A percentile compares a stretch with the other conserved stretches of the same genome.
phyloP scores from a whole-genome alignment of 495 filamentous ascomycete species.

The Daldinia loculata region DNA sequence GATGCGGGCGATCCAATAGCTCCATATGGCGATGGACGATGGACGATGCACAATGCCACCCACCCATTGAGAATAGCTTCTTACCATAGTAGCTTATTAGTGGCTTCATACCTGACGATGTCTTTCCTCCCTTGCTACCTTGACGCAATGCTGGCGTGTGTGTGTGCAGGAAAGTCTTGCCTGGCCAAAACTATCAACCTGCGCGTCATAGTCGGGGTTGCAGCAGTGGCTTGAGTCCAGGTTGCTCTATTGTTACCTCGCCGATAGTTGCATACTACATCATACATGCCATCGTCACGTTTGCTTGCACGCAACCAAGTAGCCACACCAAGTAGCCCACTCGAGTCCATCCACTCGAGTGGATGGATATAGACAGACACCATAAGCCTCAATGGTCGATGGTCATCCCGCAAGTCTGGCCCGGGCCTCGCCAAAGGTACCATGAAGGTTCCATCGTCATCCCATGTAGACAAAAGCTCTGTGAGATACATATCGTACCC shows the following conservation, averaged over 20 bases:
- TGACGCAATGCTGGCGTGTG: conserved; percentile 10
- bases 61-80: conserved; percentile 2
- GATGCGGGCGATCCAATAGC: conserved; percentile 2
- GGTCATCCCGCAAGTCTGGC: conserved; percentile 4
- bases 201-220: conserved; percentile 27
- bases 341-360: background rate
- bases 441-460: conserved; percentile 11
- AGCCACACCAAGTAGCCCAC: background rate
- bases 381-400: conserved; percentile 25
- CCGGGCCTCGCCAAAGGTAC: conserved; percentile 30
- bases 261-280: conserved; percentile 15
- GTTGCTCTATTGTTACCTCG: conserved; percentile 37
- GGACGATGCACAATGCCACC: conserved; percentile 6
- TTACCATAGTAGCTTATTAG: conserved; percentile 4
- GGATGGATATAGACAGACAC: conserved; percentile 24
- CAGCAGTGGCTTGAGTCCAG: conserved; percentile 39
- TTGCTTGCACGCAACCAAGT: background rate
- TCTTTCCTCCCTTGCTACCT: conserved; percentile 4
- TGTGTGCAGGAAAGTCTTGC: conserved; percentile 23
- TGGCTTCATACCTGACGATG: conserved; percentile 11
- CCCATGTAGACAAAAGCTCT: conserved; percentile 15
- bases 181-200: conserved; percentile 11
- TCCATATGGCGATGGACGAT: background rate
- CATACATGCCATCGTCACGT: conserved; percentile 11
- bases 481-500: conserved; percentile 17